Conservation (phyloP, 768 basidiomycete species). For the Rhodotorula babjevae region DNA sequence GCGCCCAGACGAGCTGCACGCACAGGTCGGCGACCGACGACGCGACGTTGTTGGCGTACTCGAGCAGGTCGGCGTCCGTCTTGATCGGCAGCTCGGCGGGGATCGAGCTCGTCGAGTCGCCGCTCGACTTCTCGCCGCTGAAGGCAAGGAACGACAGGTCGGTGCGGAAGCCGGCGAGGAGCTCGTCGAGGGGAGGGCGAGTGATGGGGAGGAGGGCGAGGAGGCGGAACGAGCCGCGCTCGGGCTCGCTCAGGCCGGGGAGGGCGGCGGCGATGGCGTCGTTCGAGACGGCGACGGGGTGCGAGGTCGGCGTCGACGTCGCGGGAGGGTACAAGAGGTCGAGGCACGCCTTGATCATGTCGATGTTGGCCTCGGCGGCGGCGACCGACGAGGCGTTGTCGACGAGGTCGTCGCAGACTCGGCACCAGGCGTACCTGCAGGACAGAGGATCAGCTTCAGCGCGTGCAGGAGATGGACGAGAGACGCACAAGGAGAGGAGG, state of each 20-base stretch:
- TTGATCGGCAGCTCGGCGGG: constrained; percentile 37
- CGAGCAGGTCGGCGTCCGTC: constrained; percentile 45
- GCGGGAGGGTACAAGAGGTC: constrained; percentile 16
- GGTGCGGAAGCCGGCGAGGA: constrained; percentile 36
- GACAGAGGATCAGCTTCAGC: background rate
- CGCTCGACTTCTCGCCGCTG: background rate
- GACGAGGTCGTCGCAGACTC: constrained; percentile 41
- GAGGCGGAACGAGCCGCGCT: constrained; percentile 36
- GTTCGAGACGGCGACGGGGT: background rate
- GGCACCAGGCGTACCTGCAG: constrained; percentile 41
- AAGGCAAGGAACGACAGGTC: constrained; percentile 34
- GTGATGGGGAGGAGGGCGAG: constrained; percentile 28
- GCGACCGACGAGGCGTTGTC: constrained; percentile 35
- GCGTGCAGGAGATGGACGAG: fast-evolving
- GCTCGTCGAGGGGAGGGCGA: constrained; percentile 34
- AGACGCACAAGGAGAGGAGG: constrained; percentile 31
- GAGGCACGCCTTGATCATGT: constrained; percentile 17
- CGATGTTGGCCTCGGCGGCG: constrained; percentile 25
- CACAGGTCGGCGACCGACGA: constrained; percentile 49
- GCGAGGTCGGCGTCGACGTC: background rate
- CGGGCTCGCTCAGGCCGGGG: constrained; percentile 23
- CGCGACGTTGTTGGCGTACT: constrained; percentile 49
- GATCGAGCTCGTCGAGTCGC: background rate
- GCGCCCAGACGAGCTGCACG: constrained; percentile 47
- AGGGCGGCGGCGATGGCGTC: constrained; percentile 6